phyloP scores from a whole-genome alignment of 345 rosid species.

The Hibiscus mutabilis region DNA sequence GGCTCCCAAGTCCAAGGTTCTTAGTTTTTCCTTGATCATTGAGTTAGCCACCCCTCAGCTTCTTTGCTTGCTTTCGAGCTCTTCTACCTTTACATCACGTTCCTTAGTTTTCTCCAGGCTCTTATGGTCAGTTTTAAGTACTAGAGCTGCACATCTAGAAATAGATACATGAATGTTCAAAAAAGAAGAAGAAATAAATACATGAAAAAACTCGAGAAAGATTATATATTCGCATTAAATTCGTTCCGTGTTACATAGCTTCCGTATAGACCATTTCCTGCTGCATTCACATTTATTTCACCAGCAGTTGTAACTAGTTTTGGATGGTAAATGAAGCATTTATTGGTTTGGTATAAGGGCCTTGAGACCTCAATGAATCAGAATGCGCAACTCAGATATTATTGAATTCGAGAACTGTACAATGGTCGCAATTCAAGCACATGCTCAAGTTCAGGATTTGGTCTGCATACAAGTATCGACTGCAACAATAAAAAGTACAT shows the following conservation, averaged over 20 bases:
- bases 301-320: not conserved
- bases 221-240: too few species aligned
- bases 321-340: not conserved
- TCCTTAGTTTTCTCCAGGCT: too few species aligned
- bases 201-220: too few species aligned
- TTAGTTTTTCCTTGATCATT: too few species aligned
- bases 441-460: not conserved
- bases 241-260: not conserved
- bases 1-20: too few species aligned
- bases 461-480: not conserved
- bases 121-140: too few species aligned
- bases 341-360: not conserved
- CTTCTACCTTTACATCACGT: too few species aligned
- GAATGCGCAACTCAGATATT: not conserved
- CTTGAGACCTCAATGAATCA: not conserved
- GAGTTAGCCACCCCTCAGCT: too few species aligned
- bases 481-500: not conserved
- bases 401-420: slow-evolving; percentile 1
- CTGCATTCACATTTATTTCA: not conserved
- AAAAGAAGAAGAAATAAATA: too few species aligned
- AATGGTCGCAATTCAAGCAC: not conserved
- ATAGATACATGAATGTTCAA: too few species aligned
- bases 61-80: too few species aligned
- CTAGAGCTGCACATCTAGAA: too few species aligned
- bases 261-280: not conserved